Base-by-base conservation (phyloP, 495 filamentous ascomycete genomes). In the Podospora comata region DNA sequence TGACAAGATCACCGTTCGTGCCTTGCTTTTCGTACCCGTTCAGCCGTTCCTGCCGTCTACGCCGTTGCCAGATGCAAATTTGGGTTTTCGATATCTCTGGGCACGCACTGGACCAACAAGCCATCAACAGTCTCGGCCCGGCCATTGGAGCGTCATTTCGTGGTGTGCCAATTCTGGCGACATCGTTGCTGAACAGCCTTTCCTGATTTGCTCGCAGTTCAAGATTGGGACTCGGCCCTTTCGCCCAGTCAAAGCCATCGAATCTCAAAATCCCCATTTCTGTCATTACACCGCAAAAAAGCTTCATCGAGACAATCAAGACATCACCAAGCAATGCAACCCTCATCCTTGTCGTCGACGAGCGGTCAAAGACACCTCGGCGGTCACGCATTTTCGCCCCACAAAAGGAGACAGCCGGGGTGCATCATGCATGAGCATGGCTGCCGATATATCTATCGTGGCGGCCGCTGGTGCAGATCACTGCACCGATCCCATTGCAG, bases 321-420 rank as follows among this genome's bases (percentile, higher is more conserved):
- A 7, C 4, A 26, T 58, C 55, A 19, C 23, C 23, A 19, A 26
- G 23, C 11, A 58, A 26, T 58, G 23, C 55, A 58, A 58, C 55
- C 18, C 5, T 23, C 5, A 58, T 11, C 55, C 55, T 58, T 58
- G 55, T 58, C 55, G n/a, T 58, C 55, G 55, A 58, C n/a, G 2
- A 20, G 55, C 55, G 55, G 55, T 58, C 55, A 58, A 58, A 58
- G n/a, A 48, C 39, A 48, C 13, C 39, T 48, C 39, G 39, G 39
- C 39, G 39, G 39, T 58, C 55, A 58, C 55, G 55, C 55, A 58
- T 20, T 58, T 58, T 58, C 55, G 15, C 55, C 55, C 55, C 55
- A 58, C 55, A 58, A 58, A 58, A 58, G 55, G 55, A 58, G 55
- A 58, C 55, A 26, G 55, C 55, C 55, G 55, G 55, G 55, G 55